Evolutionary conservation across 768 basidiomycete species (phyloP), one percentile per base, ranked within the genome.

Genomic region (Rhodotorula toruloides): DNA sequence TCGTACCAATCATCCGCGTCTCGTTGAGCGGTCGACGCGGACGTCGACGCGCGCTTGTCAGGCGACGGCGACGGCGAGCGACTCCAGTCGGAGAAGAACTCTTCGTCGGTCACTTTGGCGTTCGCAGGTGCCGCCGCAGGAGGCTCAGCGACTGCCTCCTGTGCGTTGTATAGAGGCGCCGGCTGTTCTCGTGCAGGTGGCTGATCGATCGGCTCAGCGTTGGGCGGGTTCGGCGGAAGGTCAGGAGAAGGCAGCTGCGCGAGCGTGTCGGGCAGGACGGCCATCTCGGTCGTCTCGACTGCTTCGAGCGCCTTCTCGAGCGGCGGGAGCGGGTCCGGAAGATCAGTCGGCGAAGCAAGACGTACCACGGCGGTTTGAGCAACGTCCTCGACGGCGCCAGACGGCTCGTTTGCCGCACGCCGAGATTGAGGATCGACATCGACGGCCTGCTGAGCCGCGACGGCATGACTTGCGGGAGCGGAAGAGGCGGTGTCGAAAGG

Each of bases 61-160:
- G 70, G 54, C 4, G 74, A 61, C 13, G 81, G 79, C 36, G 79
- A 77, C 11, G 80, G 79, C 4, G 78, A 78, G 21, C 76, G 72
- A 11, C 78, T 79, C 80, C 80, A 81, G n/a, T 77, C 77, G 27
- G 77, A 74, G 43, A 73, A 68, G 12, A 70, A 65, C 44, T 72
- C 72, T 34, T 77, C 77, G 10, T 71, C 72, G 17, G 69, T 22
- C 10, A 22, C 58, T 29, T 53, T 16, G 29, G 1, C 53, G 6
- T 27, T 13, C 32, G 37, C 36, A 1, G 2, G 59, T 21, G 62
- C 65, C 4, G 40, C 14, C 25, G 34, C 37, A 34, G 44, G 67
- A 21, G 65, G 58, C 6, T 63, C 46, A 9, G n/a, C 47, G 27
- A n/a, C 32, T 16, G 22, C 21, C 42, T n/a, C 29, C 16, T 11